Base-by-base conservation (phyloP, 805 yeast species). In the Candida coquimbonensis region DNA sequence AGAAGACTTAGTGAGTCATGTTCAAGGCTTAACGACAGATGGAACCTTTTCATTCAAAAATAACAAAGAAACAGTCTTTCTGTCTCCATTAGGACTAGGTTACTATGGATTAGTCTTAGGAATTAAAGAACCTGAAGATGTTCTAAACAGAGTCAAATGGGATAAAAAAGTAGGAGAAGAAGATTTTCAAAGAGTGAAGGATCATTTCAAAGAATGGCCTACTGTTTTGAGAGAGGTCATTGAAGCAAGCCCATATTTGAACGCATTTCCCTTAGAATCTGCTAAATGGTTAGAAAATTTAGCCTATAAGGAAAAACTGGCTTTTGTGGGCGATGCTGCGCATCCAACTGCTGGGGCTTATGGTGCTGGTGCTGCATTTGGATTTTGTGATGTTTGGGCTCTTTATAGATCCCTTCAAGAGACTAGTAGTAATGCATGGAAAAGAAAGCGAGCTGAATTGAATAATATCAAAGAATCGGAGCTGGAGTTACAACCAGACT, bases 291-390 rank as follows among this genome's bases (percentile, higher is more conserved):
- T 39, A 14, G 41, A 39, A 7, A 29, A 39, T 39, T 31, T 39
- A 14, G 5, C 27, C 0, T 39, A 39, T 19, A 39, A 39, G 6
- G 27, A 31, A 7, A 39, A 12, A 31, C 6, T 39, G 7, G 41
- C 27, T 3, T 39, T 39, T 19, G 21, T 39, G 6, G 41, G 41
- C 14, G 41, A 39, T 39, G 41, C 41, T 13, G 41, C 41, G 2
- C 41, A 39, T 39, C 41, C 41, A 31, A 39, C 41, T 13, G n/a
- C 41, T 5, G 41, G 41, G 3, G 41, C 36, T 16, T 39, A 19
- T 31, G 41, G 41, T 3, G 12, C 41, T 12, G 41, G 41, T 17
- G 41, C 41, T 13, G 27, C 41, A 13, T 39, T 39, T 39, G 41
- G 41, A 13, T 39, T 39, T 8, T 35, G 41, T 17, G 41, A 39